Evolutionary conservation across 2,329 filamentous ascomycete species (phyloP), one percentile per base, ranked within the genome.

Genomic region (Alternaria postmessia): DNA sequence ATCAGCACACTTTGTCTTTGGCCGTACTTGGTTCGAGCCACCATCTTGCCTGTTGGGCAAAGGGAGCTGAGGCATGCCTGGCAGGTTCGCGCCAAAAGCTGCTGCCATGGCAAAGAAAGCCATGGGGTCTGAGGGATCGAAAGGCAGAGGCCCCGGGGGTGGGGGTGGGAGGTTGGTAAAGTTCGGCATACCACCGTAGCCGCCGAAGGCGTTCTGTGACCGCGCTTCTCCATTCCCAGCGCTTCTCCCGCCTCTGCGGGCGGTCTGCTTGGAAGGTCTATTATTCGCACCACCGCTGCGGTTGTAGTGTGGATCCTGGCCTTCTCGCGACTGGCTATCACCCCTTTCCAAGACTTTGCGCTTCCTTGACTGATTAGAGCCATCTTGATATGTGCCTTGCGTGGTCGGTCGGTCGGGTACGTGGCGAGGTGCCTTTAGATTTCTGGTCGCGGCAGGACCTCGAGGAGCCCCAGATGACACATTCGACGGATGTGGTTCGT

Each of bases 41-140:
- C 63, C 60, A 24, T 60, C 67, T 18, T 81, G 81, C 62, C 82
- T 79, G 22, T 38, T 54, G 16, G 59, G 24, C 4, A 61, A 47
- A 12, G 67, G 61, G 39, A 83, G 79, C 1, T 62, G 56, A 66
- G 76, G 63, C 49, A 84, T 79, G 65, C 63, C 76, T 69, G 67
- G 79, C 64, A 75, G 81, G 68, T 58, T 81, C 78, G 70, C 83
- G 0, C 68, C 67, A 47, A 75, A 59, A 5, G 67, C 65, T 16
- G 85, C 84, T 65, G 89, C 86, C 80, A 91, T 86, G 28, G 86
- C 84, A 66, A 91, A 80, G 12, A 86, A 83, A 22, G 88, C 85
- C 78, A 91, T 82, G 0, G 89, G 87, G 64, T 88, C 85, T 60
- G 82, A 85, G 1, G 85, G 83, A 66, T 90, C 87, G 53, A 89